These are phyloP conservation scores for Cladophialophora chaetospira DNA, from an alignment of 2,329 filamentous ascomycete species.

Conservation along the genomic window DNA sequence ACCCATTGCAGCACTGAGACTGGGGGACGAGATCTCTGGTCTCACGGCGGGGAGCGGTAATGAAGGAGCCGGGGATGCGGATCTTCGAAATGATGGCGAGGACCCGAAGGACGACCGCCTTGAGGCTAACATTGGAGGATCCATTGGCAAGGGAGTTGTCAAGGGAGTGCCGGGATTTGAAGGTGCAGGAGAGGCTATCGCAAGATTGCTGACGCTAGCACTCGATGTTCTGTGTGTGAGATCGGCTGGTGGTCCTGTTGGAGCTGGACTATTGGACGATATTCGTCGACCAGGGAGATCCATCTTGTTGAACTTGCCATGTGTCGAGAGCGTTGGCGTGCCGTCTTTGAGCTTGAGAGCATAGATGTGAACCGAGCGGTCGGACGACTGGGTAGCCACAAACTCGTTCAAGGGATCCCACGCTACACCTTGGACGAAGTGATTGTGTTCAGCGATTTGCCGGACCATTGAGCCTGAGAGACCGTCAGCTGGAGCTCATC, in stretches of 20 bases:
- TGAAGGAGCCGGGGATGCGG: conserved; percentile 88
- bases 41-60: conserved; percentile 94
- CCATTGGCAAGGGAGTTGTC: conserved; percentile 89
- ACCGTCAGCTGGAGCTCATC: neutral
- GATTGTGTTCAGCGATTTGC: conserved; percentile 95
- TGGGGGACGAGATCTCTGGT: conserved; percentile 84
- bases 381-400: conserved; percentile 95
- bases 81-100: conserved; percentile 75
- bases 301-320: conserved; percentile 83
- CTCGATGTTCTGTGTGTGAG: conserved; percentile 63
- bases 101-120: conserved; percentile 92
- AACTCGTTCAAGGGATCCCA: conserved; percentile 99
- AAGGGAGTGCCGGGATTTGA: conserved; percentile 94
- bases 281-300: conserved; percentile 90
- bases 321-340: conserved; percentile 79
- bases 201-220: conserved; percentile 46
- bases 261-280: conserved; percentile 88
- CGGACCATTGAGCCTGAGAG: conserved; percentile 61
- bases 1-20: conserved; percentile 57
- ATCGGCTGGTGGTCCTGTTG: conserved; percentile 62
- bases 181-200: conserved; percentile 78
- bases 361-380: conserved; percentile 97
- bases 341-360: conserved; percentile 95
- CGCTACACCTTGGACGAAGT: conserved; percentile 96
- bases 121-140: conserved; percentile 80